phyloP scores from a whole-genome alignment of 164 flowering plant genomes.

The Dillenia turbinata region DNA sequence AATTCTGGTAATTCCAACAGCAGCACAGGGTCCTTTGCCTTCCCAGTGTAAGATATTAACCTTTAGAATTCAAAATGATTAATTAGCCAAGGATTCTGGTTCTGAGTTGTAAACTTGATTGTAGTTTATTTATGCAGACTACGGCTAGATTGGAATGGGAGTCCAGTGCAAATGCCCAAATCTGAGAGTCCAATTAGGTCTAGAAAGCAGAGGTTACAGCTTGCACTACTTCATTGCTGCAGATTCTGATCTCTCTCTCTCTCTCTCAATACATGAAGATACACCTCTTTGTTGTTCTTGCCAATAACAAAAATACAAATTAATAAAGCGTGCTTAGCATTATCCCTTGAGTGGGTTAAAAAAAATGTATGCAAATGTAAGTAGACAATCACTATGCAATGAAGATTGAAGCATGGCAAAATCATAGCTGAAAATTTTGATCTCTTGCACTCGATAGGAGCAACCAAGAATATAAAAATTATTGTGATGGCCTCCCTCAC shows the following conservation, averaged over 20 bases:
- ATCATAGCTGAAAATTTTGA: no score
- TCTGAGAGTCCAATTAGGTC: conserved; percentile 10
- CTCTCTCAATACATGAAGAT: no score
- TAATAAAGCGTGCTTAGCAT: no score
- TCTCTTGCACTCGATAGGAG: no score
- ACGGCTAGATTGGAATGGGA: conserved; percentile 30
- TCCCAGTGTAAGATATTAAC: conserved; percentile 40
- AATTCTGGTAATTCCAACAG: conserved; percentile 40
- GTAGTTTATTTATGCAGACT: conserved; percentile 20
- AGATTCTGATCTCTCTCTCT: conserved; percentile 17
- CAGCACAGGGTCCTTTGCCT: conserved; percentile 51
- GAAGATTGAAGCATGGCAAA: no score
- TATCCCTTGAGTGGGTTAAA: no score
- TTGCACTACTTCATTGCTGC: conserved; percentile 24
- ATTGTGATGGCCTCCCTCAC: no score
- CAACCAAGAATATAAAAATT: no score
- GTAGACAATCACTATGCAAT: no score
- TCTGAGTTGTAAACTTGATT: not conserved
- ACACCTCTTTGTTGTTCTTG: no score
- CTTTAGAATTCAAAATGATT: not conserved
- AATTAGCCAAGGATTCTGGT: not conserved
- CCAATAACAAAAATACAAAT: no score
- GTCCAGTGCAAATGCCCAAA: conserved; percentile 40
- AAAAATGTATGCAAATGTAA: no score
- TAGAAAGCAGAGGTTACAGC: conserved; percentile 22